Base-by-base conservation (phyloP, 768 basidiomycete genomes). In the Mycena alexandri region DNA sequence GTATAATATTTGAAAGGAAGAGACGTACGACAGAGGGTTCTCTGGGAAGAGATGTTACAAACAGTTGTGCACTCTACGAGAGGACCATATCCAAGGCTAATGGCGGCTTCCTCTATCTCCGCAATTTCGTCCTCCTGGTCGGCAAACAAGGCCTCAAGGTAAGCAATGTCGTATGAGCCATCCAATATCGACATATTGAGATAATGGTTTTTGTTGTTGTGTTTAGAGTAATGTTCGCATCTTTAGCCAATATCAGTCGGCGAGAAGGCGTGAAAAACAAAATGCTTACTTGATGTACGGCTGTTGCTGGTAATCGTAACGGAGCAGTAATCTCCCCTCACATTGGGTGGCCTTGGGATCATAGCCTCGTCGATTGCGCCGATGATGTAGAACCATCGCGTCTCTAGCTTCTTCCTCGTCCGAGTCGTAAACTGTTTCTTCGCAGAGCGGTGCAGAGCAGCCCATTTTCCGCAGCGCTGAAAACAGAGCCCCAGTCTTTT, bases 91-190 rank as follows among this genome's bases (percentile, higher is more conserved):
- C 53, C 52, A 6, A 42, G 17, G 5, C 16, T 3, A 9, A 41
- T 5, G 8, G 25, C 21, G n/a, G 46, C 44, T 5, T 61, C 58
- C 43, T 59, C 48, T 3, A 66, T 46, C 10, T 52, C 14, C 3
- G 9, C 19, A 0, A 52, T 41, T 13, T 38, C 65, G 19, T 61
- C 65, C 5, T 36, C 33, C 33, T 60, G 58, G 7, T 24, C 22
- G 1, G 16, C 14, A 24, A 65, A 50, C 12, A 46, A 38, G 17
- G 64, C 57, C 19, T 65, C 64, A 1, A 65, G 25, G 59, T 65
- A 65, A 2, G 19, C 8, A 22, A 43, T 36, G 25, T 58, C 29
- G 34, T 59, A 60, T 1, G 25, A 48, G 9, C 61, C 61, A 34
- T 50, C 34, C 10, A 8, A 14, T 8, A 47, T 36, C n/a, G 38